phyloP scores from a whole-genome alignment of 1,284 basidiomycete species.

The Cryptococcus depauperatus region DNA sequence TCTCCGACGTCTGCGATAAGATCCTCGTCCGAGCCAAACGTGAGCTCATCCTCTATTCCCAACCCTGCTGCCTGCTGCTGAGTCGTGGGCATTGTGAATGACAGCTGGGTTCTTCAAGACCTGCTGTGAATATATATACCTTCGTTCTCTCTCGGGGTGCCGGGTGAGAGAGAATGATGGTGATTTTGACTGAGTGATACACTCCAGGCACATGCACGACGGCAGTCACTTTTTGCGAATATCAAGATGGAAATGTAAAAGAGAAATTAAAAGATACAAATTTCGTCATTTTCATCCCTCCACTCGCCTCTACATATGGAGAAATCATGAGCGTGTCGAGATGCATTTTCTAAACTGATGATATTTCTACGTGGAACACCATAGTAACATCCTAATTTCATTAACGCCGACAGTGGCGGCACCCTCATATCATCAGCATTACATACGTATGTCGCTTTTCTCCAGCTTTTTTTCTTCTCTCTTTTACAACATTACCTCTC shows the following conservation, averaged over 20 bases:
- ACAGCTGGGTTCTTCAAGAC: neutral
- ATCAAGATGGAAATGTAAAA: neutral
- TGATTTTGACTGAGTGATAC: neutral
- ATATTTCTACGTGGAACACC: no score
- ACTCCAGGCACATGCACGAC: neutral
- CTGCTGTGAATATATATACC: neutral
- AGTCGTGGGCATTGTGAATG: conserved; percentile 6
- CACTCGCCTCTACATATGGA: no score
- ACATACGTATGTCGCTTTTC: no score
- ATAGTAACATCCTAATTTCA: no score
- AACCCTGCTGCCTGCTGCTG: conserved; percentile 9
- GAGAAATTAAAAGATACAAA: neutral
- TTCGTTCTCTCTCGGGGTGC: neutral
- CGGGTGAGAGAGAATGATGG: neutral
- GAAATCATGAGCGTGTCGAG: no score
- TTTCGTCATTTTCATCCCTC: no score
- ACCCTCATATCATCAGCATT: no score
- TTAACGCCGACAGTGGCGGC: no score
- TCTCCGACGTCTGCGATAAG: conserved; percentile 32
- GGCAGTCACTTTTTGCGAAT: neutral
- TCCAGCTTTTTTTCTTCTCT: no score
- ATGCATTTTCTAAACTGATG: no score
- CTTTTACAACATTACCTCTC: no score
- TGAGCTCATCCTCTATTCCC: conserved; percentile 39
- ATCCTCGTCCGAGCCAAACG: conserved; percentile 36